Evolutionary conservation across 2,329 filamentous ascomycete genomes (phyloP).

Genomic region (Colletotrichum acutatum): DNA sequence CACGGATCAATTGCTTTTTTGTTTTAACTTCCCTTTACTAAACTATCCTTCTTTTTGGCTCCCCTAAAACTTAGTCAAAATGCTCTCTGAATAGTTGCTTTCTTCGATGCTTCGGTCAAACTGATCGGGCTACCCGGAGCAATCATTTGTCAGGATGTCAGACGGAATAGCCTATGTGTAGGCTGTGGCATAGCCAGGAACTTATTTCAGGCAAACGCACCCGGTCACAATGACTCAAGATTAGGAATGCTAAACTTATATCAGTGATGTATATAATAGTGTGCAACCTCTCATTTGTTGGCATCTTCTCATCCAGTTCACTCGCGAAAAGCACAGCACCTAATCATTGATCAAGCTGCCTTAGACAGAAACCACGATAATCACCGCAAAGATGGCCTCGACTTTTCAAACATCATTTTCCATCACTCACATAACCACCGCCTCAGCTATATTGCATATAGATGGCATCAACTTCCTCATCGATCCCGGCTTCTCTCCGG

Average conservation of each 20-base stretch:
- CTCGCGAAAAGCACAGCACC: no score
- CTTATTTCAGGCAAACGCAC: background rate
- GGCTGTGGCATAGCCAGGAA: background rate
- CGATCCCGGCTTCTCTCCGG: constrained; percentile 57
- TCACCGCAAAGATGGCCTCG: background rate
- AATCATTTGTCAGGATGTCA: background rate
- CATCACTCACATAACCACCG: constrained; percentile 59
- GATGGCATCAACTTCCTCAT: constrained; percentile 55
- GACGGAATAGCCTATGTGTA: background rate
- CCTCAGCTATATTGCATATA: constrained; percentile 58
- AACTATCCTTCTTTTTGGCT: no score
- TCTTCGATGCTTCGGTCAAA: background rate
- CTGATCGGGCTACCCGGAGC: background rate
- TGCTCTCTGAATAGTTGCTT: background rate
- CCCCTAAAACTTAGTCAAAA: no score
- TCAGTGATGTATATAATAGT: background rate
- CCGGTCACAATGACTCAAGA: background rate
- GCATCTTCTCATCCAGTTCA: background rate
- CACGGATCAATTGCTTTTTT: background rate
- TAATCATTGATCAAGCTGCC: no score
- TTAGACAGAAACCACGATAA: background rate
- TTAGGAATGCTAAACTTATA: background rate
- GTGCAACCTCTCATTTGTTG: background rate
- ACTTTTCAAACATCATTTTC: constrained; percentile 36
- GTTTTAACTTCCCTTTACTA: background rate